Base-by-base conservation (phyloP, 768 basidiomycete species). In the Suillus clintonianus region DNA sequence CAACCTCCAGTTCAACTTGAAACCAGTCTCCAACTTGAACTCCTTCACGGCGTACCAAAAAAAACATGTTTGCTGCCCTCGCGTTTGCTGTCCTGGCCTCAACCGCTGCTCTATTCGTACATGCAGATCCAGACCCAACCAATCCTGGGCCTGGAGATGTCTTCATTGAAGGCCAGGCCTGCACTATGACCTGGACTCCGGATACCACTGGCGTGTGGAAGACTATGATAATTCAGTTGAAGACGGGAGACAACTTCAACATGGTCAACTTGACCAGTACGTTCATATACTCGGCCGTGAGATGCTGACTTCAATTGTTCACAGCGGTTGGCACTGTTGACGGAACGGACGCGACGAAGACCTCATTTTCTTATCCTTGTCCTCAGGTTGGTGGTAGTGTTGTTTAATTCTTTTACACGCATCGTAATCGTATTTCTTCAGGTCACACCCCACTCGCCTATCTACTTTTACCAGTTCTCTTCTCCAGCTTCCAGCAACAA, bases 381-480 rank as follows among this genome's bases (percentile, higher is more conserved):
- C 92, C 89, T 15, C 74, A 80, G 64, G 90, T 91, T 66, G 64
- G 82, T 73, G n/a, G 17, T 17, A 14, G 48, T 43, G 17, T 50
- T 15, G 2, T 32, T 13, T 11, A n/a, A 27, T 51, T 59, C 42
- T 10, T 37, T 14, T 50, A 45, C n/a, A 57, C 60, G 62, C 60
- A 32, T 57, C 27, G 24, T 36, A 15, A 57, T 51, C 9, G 50
- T 50, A 59, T 8, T 22, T 62, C 22, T 10, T 32, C 68, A 90
- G 88, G 90, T 93, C 43, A 77, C 77, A 22, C 83, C 85, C 22
- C 79, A 89, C 74, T 81, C 91, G 2, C 70, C 85, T 42, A 86
- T 93, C 67, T 94, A 92, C 79, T 94, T 93, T 80, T 91, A 91
- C 75, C 90, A 92, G 69, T 93, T 90, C 80, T 79, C 84, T 17